Conservation (phyloP, 2,329 filamentous ascomycete genomes). For the Gnomoniopsis sp. region DNA sequence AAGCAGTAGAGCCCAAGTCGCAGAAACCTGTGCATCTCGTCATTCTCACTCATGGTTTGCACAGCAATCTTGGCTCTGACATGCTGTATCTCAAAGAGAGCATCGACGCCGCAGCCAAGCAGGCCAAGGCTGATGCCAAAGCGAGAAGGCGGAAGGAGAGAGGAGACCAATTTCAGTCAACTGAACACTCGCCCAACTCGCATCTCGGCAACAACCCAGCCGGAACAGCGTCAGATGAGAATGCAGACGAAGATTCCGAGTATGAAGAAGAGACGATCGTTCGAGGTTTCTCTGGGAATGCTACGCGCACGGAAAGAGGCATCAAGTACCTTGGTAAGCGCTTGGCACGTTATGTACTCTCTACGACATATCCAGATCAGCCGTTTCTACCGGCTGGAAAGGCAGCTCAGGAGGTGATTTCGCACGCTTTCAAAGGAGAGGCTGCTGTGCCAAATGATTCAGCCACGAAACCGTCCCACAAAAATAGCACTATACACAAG, state of each 20-base stretch:
- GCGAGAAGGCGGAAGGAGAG: slow-evolving; percentile 53
- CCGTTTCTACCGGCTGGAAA: slow-evolving; percentile 70
- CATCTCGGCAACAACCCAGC: background rate
- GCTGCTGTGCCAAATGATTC: slow-evolving; percentile 35
- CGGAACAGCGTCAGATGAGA: slow-evolving; percentile 17
- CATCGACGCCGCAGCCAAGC: slow-evolving; percentile 78
- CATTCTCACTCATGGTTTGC: slow-evolving; percentile 86
- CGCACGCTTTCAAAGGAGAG: slow-evolving; percentile 36
- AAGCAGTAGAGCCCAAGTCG: slow-evolving; percentile 36
- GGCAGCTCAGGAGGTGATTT: slow-evolving; percentile 41
- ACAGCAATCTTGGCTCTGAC: slow-evolving; percentile 92
- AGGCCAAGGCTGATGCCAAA: slow-evolving; percentile 68
- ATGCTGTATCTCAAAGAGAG: slow-evolving; percentile 98
- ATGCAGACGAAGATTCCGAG: slow-evolving; percentile 26
- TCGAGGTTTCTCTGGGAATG: slow-evolving; percentile 84
- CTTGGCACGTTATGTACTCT: slow-evolving; percentile 84
- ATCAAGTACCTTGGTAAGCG: slow-evolving; percentile 97
- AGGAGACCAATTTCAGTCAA: slow-evolving; percentile 24
- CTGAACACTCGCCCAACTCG: slow-evolving; percentile 15
- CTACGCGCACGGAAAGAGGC: slow-evolving; percentile 84
- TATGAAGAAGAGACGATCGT: slow-evolving; percentile 83
- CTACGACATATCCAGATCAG: slow-evolving; percentile 91
- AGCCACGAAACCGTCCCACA: slow-evolving; percentile 34
- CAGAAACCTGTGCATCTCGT: slow-evolving; percentile 85
- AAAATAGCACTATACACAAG: slow-evolving; percentile 51